Percentiles rank a stretch among this genome's conserved stretches.
Conservation (phyloP, 2,329 filamentous ascomycete species). For the Claviceps maximensis region DNA sequence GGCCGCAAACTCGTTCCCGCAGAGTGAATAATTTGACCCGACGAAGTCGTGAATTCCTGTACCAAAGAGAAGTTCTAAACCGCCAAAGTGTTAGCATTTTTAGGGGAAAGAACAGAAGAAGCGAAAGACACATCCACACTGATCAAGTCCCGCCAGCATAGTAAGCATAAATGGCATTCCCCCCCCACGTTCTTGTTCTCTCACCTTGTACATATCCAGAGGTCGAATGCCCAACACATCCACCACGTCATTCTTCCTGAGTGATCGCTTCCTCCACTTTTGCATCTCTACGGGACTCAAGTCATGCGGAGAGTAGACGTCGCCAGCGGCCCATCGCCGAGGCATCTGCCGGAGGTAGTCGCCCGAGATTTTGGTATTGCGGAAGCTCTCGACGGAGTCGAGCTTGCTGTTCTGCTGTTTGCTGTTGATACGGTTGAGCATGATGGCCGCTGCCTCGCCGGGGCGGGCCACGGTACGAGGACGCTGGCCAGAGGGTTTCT, state of each 20-base stretch:
- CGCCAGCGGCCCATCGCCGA: conserved; percentile 62
- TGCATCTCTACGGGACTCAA: conserved; percentile 62
- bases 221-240: conserved; percentile 72
- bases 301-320: conserved; percentile 86
- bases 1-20: conserved; percentile 65
- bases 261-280: conserved; percentile 58
- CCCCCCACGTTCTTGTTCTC: not conserved
- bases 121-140: not conserved
- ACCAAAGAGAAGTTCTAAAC: conserved; percentile 81
- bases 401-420: conserved; percentile 24
- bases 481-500: conserved; percentile 3
- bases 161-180: not conserved
- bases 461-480: not conserved
- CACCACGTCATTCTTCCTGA: conserved; percentile 56
- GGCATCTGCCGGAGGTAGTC: conserved; percentile 51
- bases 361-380: conserved; percentile 26
- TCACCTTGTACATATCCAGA: conserved; percentile 73
- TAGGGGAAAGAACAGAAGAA: not conserved
- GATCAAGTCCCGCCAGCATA: no score
- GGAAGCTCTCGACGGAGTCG: conserved; percentile 12
- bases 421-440: conserved; percentile 17
- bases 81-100: not conserved
- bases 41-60: conserved; percentile 72
- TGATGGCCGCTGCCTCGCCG: conserved; percentile 16
- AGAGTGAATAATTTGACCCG: conserved; percentile 74